These are phyloP conservation scores for Cladosporium oxysporum DNA, from an alignment of 2,329 filamentous ascomycete genomes.

Conservation along the genomic window DNA sequence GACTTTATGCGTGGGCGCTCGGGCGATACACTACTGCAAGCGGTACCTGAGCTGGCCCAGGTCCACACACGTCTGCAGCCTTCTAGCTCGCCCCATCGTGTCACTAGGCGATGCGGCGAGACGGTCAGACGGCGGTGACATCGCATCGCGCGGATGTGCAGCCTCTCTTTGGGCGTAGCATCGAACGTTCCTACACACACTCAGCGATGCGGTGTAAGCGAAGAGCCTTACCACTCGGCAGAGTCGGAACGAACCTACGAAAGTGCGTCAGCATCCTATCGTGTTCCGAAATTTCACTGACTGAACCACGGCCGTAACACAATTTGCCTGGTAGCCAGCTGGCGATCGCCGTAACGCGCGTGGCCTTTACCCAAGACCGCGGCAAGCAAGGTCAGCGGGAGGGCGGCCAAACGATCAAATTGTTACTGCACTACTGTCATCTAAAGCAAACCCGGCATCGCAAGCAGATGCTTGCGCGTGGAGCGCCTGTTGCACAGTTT, in stretches of 20 bases:
- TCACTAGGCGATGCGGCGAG: slow-evolving; percentile 10
- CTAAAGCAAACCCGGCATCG: background rate
- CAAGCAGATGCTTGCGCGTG: slow-evolving; percentile 1
- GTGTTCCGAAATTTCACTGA: background rate
- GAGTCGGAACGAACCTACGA: background rate
- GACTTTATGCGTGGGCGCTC: slow-evolving; percentile 4
- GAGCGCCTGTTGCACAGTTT: background rate
- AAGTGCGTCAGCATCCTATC: slow-evolving; percentile 14
- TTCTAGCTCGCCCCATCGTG: slow-evolving; percentile 19
- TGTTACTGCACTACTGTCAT: slow-evolving; percentile 11
- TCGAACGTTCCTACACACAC: background rate
- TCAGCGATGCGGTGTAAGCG: slow-evolving; percentile 13
- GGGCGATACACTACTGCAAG: slow-evolving; percentile 7
- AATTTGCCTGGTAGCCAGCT: background rate
- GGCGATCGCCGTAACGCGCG: background rate
- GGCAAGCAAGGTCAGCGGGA: background rate
- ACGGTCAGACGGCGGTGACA: slow-evolving; percentile 11
- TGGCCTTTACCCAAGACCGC: background rate
- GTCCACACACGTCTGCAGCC: slow-evolving; percentile 11
- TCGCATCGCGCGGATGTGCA: slow-evolving; percentile 13
- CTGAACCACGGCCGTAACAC: slow-evolving; percentile 7
- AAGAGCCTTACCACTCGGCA: slow-evolving; percentile 13
- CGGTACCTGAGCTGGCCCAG: slow-evolving; percentile 10
- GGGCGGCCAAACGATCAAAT: background rate
- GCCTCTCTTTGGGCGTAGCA: slow-evolving; percentile 6